Conservation (phyloP, 1,284 basidiomycete species). For the Sporisorium graminicola region DNA sequence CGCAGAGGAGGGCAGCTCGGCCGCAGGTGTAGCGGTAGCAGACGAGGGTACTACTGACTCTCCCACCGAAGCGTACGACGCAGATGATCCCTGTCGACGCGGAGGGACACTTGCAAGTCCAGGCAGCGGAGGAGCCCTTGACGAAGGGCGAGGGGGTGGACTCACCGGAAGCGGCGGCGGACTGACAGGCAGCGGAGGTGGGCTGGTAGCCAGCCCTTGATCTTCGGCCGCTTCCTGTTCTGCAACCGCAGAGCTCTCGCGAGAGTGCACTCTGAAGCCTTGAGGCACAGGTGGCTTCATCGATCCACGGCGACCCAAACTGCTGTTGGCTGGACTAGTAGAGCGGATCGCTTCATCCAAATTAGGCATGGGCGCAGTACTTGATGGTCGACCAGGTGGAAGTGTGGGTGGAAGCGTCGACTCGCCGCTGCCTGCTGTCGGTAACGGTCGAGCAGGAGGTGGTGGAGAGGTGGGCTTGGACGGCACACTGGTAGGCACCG, state of each 20-base stretch:
- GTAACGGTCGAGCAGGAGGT: constrained; percentile 21
- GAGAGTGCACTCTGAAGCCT: constrained; percentile 35
- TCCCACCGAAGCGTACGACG: constrained; percentile 25
- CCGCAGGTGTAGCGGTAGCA: constrained; percentile 10
- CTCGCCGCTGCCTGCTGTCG: constrained; percentile 13
- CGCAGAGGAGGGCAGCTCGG: constrained; percentile 15
- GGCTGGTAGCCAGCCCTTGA: constrained; percentile 70
- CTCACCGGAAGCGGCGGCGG: constrained; percentile 48
- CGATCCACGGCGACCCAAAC: constrained; percentile 31
- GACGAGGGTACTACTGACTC: constrained; percentile 40
- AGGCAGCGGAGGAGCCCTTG: constrained; percentile 87
- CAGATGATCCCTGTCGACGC: constrained; percentile 39
- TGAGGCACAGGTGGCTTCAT: constrained; percentile 45
- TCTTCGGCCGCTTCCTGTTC: constrained; percentile 35
- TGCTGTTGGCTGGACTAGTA: constrained; percentile 34
- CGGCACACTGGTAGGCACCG: constrained; percentile 32
- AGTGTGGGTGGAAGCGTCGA: constrained; percentile 25
- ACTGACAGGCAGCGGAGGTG: constrained; percentile 66
- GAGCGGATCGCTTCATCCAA: constrained; percentile 41
- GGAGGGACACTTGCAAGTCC: constrained; percentile 83
- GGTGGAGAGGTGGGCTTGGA: constrained; percentile 42
- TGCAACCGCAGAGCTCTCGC: constrained; percentile 22
- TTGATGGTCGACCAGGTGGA: constrained; percentile 40
- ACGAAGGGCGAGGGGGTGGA: constrained; percentile 76
- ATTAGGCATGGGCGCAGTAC: constrained; percentile 39